These are phyloP conservation scores for Cryptococcus sp. DNA, from an alignment of 1,284 basidiomycete genomes.

Conservation along the genomic window DNA sequence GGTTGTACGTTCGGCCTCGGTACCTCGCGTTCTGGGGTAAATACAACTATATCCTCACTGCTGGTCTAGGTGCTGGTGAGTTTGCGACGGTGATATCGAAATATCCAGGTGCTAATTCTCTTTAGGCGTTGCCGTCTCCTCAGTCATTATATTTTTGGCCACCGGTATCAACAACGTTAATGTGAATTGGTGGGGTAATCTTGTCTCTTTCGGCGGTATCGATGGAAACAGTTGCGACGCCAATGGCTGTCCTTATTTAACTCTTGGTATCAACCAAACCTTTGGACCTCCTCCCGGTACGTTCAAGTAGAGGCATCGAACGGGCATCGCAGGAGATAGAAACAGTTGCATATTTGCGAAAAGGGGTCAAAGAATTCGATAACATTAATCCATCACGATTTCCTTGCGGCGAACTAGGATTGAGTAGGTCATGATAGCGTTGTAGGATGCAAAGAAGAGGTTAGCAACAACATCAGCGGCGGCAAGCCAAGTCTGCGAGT, in stretches of 20 bases:
- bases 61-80: constrained; percentile 37
- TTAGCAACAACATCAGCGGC: no score
- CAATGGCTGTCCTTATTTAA: no score
- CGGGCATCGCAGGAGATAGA: no score
- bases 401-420: no score
- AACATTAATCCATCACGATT: constrained; percentile 39
- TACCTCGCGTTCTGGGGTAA: background rate
- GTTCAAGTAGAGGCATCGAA: no score
- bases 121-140: constrained; percentile 37
- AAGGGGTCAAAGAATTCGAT: no score
- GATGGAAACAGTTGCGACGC: constrained; percentile 13
- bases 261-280: no score
- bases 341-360: no score
- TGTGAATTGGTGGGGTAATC: constrained; percentile 23
- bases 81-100: constrained; percentile 38
- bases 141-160: constrained; percentile 37
- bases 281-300: no score
- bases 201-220: constrained; percentile 5
- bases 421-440: no score
- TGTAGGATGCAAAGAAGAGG: no score
- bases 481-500: no score
- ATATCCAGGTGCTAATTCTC: constrained; percentile 38
- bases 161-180: constrained; percentile 6
- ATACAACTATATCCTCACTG: background rate
- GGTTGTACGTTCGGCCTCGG: background rate